Percentiles rank a stretch among this genome's conserved stretches.
phyloP scores from a whole-genome alignment of 768 basidiomycete genomes.

The Lepiota venenata region DNA sequence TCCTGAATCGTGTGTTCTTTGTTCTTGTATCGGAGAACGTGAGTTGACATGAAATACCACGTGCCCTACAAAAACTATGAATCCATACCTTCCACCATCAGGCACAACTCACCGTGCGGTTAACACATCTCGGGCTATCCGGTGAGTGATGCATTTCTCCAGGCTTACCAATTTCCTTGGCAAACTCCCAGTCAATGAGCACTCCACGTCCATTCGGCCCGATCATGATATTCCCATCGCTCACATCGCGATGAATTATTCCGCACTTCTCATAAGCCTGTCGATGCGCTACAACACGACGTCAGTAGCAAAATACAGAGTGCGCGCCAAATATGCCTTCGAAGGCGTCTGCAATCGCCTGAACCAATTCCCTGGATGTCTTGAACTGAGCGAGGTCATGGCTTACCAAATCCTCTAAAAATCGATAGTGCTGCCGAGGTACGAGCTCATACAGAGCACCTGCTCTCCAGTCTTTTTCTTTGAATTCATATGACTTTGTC shows the following conservation, averaged over 20 bases:
- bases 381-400: constrained; percentile 10
- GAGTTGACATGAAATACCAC: constrained; percentile 27
- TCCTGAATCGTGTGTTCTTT: constrained; percentile 21
- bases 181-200: constrained; percentile 25
- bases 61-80: constrained; percentile 22
- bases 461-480: constrained; percentile 8
- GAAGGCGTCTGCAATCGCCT: constrained; percentile 19
- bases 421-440: constrained; percentile 19
- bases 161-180: background rate
- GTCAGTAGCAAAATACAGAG: background rate
- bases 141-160: background rate
- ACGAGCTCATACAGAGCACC: constrained; percentile 3
- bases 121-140: background rate
- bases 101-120: constrained; percentile 16
- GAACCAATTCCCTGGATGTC: constrained; percentile 17
- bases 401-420: constrained; percentile 18
- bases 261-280: constrained; percentile 14
- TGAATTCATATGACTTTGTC: constrained; percentile 15
- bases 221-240: constrained; percentile 22
- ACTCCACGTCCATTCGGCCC: constrained; percentile 11
- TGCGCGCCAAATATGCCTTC: constrained; percentile 13
- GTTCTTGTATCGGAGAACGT: constrained; percentile 16
- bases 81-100: background rate
- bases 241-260: constrained; percentile 26
- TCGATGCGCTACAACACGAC: constrained; percentile 17